phyloP scores from a whole-genome alignment of 257 asterid species.

The Echites panduratus region DNA sequence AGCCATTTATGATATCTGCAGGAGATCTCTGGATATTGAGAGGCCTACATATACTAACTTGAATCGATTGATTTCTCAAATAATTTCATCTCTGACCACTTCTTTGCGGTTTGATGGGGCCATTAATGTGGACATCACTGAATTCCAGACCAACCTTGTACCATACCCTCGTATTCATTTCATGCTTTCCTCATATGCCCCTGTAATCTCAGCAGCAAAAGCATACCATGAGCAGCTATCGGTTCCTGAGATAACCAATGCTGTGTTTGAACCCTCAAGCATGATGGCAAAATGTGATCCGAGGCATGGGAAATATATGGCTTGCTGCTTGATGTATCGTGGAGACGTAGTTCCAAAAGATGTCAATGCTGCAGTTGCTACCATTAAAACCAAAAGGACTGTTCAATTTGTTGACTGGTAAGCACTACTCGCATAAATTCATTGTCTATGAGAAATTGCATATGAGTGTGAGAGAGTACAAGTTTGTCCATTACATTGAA shows the following conservation, averaged over 20 bases:
- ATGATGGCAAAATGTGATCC: slow-evolving; percentile 99
- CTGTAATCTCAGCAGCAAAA: slow-evolving; percentile 83
- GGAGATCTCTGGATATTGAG: slow-evolving; percentile 83
- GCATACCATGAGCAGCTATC: slow-evolving; percentile 90
- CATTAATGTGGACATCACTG: slow-evolving; percentile 78
- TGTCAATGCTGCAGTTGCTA: slow-evolving; percentile 89
- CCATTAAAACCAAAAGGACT: slow-evolving; percentile 82
- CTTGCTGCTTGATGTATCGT: slow-evolving; percentile 96
- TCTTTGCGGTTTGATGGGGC: slow-evolving; percentile 93
- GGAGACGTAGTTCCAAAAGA: slow-evolving; percentile 95
- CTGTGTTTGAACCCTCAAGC: slow-evolving; percentile 88
- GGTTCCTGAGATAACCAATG: slow-evolving; percentile 81
- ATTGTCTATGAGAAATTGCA: background rate
- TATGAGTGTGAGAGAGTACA: background rate
- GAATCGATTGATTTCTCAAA: slow-evolving; percentile 80
- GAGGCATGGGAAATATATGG: slow-evolving; percentile 92
- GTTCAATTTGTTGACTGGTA: slow-evolving; percentile 96
- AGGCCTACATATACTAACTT: slow-evolving; percentile 86
- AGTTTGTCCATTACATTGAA: background rate
- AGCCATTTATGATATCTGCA: slow-evolving; percentile 85
- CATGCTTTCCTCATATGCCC: slow-evolving; percentile 96
- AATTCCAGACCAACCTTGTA: slow-evolving; percentile 91
- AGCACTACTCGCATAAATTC: slow-evolving; percentile 6
- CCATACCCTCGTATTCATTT: slow-evolving; percentile 94
- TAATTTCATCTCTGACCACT: slow-evolving; percentile 78